Evolutionary conservation across 2,329 filamentous ascomycete genomes (phyloP), one percentile per base, ranked within the genome.

Genomic region (Sodiomyces alkalinus): DNA sequence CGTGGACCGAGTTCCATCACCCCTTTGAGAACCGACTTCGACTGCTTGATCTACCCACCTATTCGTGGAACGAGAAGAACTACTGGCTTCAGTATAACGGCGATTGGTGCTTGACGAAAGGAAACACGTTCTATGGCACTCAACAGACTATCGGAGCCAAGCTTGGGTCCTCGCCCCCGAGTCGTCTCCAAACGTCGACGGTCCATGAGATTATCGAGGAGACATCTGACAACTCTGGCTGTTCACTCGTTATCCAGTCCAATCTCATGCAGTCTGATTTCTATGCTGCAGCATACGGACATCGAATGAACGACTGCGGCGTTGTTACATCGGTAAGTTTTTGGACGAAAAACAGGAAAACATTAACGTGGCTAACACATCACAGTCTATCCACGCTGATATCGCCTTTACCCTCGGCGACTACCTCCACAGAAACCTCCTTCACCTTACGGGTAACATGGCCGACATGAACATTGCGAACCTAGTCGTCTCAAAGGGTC

Each of bases 41-140:
- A 4, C 57, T 83, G 7, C 51, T 81, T 5, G 56, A 68, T 5
- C 54, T 85, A 1, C 80, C 80, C 0, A 64, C 66, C 2, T 86
- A 85, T 46, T 62, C 63, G 0, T 86, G 78, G 53, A 74, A 85
- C 41, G 58, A 71, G 41, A 80, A 81, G 58, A 76, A 69, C 38
- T 82, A 83, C 46, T 74, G 68, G 68, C 57, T 71, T 22, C 58
- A 63, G 41, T 73, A 71, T 43, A 51, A 63, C 36, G 75, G 80
- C 35, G 74, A 83, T 48, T 85, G 76, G 72, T 68, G 64, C 14
- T 56, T 83, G 20, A 72, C 64, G 35, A 85, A 85, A 58, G 73
- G 76, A n/a, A n/a, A n/a, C n/a, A n/a, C n/a, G n/a, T n/a, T n/a
- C n/a, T n/a, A n/a, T n/a, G n/a, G n/a, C n/a, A n/a, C n/a, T n/a